Percentiles rank a stretch among this genome's conserved stretches.
Conservation (phyloP, 2,329 filamentous ascomycete genomes). For the Epichloe typhina region DNA sequence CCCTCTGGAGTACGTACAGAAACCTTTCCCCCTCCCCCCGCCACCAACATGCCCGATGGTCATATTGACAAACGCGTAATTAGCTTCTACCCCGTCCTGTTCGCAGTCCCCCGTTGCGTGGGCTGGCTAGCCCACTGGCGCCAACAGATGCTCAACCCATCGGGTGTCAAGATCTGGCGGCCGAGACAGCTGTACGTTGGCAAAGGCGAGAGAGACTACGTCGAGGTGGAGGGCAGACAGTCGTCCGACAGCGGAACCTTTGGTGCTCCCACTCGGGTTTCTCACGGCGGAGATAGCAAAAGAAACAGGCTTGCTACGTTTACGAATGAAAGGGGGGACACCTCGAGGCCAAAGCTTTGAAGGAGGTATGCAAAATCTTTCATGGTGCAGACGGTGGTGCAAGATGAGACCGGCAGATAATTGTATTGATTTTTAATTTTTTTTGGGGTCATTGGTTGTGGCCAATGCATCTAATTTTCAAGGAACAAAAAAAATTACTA, state of each 20-base stretch:
- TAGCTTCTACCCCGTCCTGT: conserved; percentile 36
- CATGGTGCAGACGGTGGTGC: too few relatives aligned
- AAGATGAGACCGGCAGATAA: too few relatives aligned
- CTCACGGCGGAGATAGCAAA: conserved; percentile 29
- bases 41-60: background rate
- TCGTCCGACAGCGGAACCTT: conserved; percentile 18
- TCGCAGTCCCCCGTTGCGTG: conserved; percentile 34
- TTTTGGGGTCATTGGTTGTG: too few relatives aligned
- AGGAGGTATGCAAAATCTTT: too few relatives aligned
- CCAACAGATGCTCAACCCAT: conserved; percentile 32
- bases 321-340: conserved; percentile 24
- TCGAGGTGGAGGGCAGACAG: conserved; percentile 22
- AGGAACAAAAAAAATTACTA: too few relatives aligned
- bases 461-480: too few relatives aligned
- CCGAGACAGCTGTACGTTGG: conserved; percentile 36
- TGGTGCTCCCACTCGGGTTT: conserved; percentile 22
- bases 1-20: conserved; percentile 27
- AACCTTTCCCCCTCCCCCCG: background rate
- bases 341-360: conserved; percentile 13
- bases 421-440: too few relatives aligned
- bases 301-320: conserved; percentile 26
- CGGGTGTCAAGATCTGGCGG: conserved; percentile 37
- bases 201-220: conserved; percentile 29
- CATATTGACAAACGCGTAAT: background rate
- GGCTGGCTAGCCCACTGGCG: conserved; percentile 40